phyloP scores from a whole-genome alignment of 2,329 filamentous ascomycete genomes.

The Proliferodiscus dingleyae region DNA sequence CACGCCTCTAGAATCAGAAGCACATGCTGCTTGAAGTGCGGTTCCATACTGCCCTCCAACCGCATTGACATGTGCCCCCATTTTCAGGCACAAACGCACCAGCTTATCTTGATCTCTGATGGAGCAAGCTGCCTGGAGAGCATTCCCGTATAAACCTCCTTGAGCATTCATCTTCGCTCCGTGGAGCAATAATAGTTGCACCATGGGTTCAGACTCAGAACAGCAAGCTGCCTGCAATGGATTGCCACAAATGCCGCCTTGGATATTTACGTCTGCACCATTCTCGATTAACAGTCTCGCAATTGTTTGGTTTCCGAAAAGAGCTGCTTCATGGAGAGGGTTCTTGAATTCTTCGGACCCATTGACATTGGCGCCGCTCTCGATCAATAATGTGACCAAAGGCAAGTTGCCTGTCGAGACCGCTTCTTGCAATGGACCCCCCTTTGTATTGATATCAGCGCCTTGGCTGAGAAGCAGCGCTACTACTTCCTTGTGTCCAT shows the following conservation, averaged over 20 bases:
- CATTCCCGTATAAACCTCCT: constrained; percentile 1
- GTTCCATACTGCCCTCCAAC: not conserved
- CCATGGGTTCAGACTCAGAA: constrained; percentile 1
- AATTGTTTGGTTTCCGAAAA: not conserved
- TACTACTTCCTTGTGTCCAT: too few species aligned
- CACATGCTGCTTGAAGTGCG: constrained; percentile 1
- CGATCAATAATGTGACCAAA: not conserved
- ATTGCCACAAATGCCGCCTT: constrained; percentile 10
- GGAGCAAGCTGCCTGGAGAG: not conserved
- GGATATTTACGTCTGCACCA: constrained; percentile 13
- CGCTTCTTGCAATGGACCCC: constrained; percentile 1
- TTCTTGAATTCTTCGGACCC: not conserved
- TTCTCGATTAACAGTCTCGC: constrained; percentile 3
- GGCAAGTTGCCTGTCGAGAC: not conserved
- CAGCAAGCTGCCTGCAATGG: constrained; percentile 11
- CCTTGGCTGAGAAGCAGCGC: too few species aligned
- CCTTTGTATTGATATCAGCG: constrained; percentile 1
- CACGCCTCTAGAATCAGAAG: not conserved
- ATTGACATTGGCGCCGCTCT: constrained; percentile 7
- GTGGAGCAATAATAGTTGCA: constrained; percentile 6
- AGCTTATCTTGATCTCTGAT: not conserved
- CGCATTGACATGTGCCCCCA: not conserved
- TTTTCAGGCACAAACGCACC: not conserved
- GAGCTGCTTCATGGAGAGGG: constrained; percentile 9
- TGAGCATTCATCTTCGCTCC: constrained; percentile 4